phyloP scores from a whole-genome alignment of 306 rosid species.

The Casuarina equisetifolia region DNA sequence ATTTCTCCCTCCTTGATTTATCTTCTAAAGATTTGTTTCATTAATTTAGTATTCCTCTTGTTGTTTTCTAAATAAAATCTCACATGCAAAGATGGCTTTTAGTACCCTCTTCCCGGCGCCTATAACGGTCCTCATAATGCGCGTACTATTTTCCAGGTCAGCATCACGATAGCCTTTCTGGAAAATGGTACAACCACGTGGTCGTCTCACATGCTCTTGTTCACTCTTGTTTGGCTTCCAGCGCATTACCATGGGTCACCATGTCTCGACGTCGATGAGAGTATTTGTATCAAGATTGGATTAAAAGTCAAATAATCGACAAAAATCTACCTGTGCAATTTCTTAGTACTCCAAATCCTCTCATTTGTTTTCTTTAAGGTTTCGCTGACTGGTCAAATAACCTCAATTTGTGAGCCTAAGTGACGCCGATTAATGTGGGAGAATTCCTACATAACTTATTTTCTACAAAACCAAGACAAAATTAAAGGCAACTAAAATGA shows the following conservation, averaged over 20 bases:
- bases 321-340: too few relatives aligned
- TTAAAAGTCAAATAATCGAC: too few relatives aligned
- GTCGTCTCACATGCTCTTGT: conserved; percentile 37
- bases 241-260: conserved; percentile 21
- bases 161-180: conserved; percentile 6
- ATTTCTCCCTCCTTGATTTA: not conserved
- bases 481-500: too few relatives aligned
- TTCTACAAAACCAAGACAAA: too few relatives aligned
- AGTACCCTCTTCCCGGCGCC: conserved; percentile 50
- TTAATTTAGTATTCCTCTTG: not conserved
- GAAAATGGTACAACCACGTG: conserved; percentile 21
- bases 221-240: conserved; percentile 33
- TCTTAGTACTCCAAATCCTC: too few relatives aligned
- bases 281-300: conserved; percentile 4
- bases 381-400: not conserved
- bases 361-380: not conserved
- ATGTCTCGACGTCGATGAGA: conserved; percentile 11
- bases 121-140: conserved; percentile 35
- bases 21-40: not conserved
- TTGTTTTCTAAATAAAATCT: conserved; percentile 13
- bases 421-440: not conserved
- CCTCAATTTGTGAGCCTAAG: not conserved
- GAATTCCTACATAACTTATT: too few relatives aligned
- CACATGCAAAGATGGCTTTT: conserved; percentile 53
- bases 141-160: conserved; percentile 16